Percentiles rank a stretch among this genome's conserved stretches.
Evolutionary conservation across 129 eudicot species (phyloP).

Genomic region (Erigeron canadensis): DNA sequence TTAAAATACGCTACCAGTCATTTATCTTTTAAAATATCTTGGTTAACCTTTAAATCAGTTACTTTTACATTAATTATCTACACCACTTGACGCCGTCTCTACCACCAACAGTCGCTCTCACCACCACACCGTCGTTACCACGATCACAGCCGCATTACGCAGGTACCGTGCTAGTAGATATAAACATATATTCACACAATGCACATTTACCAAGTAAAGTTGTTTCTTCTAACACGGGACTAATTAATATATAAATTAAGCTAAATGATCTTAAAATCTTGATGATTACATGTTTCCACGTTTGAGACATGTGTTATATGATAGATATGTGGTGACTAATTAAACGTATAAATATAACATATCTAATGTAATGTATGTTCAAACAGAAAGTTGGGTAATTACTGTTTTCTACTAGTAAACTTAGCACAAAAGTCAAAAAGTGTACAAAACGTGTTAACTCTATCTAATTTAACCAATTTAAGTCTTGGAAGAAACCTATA

Average conservation of each 20-base stretch:
- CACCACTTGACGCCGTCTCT: too few relatives aligned
- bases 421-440: constrained; percentile 16
- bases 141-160: too few relatives aligned
- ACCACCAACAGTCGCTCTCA: too few relatives aligned
- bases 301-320: constrained; percentile 15
- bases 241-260: not conserved
- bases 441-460: constrained; percentile 16
- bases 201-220: not conserved
- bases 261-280: constrained; percentile 4
- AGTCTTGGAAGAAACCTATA: constrained; percentile 9
- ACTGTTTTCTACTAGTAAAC: not conserved
- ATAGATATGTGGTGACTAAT: not conserved
- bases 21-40: too few relatives aligned
- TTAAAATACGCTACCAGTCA: too few relatives aligned
- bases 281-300: constrained; percentile 21
- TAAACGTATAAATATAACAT: not conserved
- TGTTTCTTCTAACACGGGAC: not conserved
- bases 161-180: too few relatives aligned
- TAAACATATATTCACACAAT: not conserved
- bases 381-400: too few relatives aligned
- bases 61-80: too few relatives aligned
- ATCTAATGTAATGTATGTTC: not conserved
- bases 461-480: not conserved
- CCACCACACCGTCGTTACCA: too few relatives aligned
- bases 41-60: too few relatives aligned